Conservation (phyloP, 1,139 yeast genomes). For the Taphrina sp. region DNA sequence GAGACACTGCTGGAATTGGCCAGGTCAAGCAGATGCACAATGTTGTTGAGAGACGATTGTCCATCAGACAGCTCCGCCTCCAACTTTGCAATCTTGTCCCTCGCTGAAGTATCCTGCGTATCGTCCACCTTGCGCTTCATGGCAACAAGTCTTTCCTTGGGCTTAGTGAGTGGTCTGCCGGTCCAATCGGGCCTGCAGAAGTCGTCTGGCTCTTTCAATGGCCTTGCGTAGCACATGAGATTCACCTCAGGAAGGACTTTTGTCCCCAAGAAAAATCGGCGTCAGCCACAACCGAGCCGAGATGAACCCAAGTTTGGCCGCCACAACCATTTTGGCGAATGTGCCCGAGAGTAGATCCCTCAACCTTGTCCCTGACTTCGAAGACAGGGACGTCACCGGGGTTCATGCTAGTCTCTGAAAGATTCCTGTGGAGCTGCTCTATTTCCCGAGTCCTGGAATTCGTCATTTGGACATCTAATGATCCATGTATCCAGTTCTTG, state of each 20-base stretch:
- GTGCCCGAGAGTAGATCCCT: too few species aligned
- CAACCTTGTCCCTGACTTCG: too few species aligned
- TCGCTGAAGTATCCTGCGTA: not conserved
- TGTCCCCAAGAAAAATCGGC: too few species aligned
- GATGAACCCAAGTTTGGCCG: too few species aligned
- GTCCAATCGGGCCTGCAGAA: too few species aligned
- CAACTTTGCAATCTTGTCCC: slow-evolving; percentile 4
- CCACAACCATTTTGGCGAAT: too few species aligned
- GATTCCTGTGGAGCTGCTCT: not conserved
- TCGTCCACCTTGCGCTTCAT: slow-evolving; percentile 18
- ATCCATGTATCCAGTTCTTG: slow-evolving; percentile 22
- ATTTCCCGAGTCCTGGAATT: not conserved
- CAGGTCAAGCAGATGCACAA: slow-evolving; percentile 25
- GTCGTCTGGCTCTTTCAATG: too few species aligned
- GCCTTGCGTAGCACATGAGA: too few species aligned
- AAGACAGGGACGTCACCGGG: too few species aligned
- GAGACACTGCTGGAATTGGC: slow-evolving; percentile 8
- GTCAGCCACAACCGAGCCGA: too few species aligned
- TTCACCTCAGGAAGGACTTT: too few species aligned
- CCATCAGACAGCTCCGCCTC: slow-evolving; percentile 19
- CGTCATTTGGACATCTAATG: slow-evolving; percentile 12
- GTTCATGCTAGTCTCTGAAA: not conserved
- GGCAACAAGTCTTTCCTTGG: too few species aligned
- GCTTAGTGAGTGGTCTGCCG: not conserved
- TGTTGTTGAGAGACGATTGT: slow-evolving; percentile 28